phyloP scores from a whole-genome alignment of 192 early-diverging fungal genomes.

The Mortierella claussenii region DNA sequence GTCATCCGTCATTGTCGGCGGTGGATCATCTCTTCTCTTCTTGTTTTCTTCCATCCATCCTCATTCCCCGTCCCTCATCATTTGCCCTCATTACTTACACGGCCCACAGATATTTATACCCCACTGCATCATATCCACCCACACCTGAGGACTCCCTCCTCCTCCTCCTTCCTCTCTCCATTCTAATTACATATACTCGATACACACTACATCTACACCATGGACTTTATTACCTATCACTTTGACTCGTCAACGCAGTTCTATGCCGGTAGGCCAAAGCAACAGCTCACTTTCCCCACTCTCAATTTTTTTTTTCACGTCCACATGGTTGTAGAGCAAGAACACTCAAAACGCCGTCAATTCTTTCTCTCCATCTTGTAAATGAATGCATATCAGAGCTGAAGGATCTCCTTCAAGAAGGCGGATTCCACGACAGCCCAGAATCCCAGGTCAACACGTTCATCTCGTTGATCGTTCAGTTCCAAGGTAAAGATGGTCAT shows the following conservation, averaged over 20 bases:
- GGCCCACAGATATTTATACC: no score
- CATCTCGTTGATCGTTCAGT: slow-evolving; percentile 35
- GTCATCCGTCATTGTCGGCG: no score
- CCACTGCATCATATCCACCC: no score
- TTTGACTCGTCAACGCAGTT: slow-evolving; percentile 46
- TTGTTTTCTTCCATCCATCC: not conserved
- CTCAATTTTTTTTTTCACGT: not conserved
- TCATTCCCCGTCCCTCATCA: slow-evolving; percentile 2
- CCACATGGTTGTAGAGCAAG: no score
- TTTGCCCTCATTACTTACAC: not conserved
- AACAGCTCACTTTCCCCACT: not conserved
- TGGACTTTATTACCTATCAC: slow-evolving; percentile 50
- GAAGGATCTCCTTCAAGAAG: slow-evolving; percentile 39
- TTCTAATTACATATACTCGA: not conserved
- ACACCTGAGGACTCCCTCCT: no score
- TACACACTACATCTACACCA: not conserved
- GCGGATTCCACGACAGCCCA: slow-evolving; percentile 47
- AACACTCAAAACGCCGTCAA: not conserved
- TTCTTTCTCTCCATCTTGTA: not conserved
- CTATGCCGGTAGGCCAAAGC: slow-evolving; percentile 24
- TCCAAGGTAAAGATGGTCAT: slow-evolving; percentile 32
- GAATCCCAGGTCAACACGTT: slow-evolving; percentile 45
- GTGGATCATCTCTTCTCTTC: not conserved
- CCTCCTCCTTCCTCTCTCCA: no score
- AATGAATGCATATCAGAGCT: slow-evolving; percentile 14